phyloP scores from a whole-genome alignment of 208 protist genomes.

The Trypanosoma lewisi region DNA sequence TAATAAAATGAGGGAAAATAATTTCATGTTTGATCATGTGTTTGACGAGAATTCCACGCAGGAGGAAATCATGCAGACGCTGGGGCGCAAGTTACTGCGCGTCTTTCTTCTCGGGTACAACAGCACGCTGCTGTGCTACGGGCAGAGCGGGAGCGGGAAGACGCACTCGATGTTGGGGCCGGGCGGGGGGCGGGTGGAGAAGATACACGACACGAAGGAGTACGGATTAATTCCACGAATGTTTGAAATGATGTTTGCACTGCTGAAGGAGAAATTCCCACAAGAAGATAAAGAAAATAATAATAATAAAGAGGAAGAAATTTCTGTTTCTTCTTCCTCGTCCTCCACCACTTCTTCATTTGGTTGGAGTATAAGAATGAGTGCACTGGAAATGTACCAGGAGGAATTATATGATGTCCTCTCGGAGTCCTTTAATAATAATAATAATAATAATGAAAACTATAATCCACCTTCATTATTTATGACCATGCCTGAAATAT shows the following conservation, averaged over 20 bases:
- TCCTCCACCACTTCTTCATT: background rate
- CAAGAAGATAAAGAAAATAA: slow-evolving; percentile 3
- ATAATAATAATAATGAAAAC: too few species aligned
- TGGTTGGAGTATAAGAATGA: slow-evolving; percentile 30
- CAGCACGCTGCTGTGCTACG: slow-evolving; percentile 87
- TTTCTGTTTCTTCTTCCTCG: too few species aligned
- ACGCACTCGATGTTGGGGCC: slow-evolving; percentile 84
- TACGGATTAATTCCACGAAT: slow-evolving; percentile 23
- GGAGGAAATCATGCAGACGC: slow-evolving; percentile 56
- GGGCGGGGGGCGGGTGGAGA: slow-evolving; percentile 22
- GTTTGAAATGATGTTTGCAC: slow-evolving; percentile 7
- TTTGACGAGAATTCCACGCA: slow-evolving; percentile 58
- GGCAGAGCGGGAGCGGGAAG: slow-evolving; percentile 92
- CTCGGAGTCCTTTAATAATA: background rate
- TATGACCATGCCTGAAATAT: too few species aligned
- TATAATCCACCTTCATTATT: background rate
- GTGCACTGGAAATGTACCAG: slow-evolving; percentile 78
- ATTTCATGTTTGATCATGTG: slow-evolving; percentile 71
- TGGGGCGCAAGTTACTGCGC: slow-evolving; percentile 53
- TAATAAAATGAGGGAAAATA: slow-evolving; percentile 7
- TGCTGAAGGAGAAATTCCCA: background rate
- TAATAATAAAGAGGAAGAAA: too few species aligned
- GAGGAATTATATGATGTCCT: slow-evolving; percentile 76
- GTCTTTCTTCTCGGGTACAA: slow-evolving; percentile 74
- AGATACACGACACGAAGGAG: background rate